Percentiles rank a stretch among this genome's conserved stretches.
Evolutionary conservation across 305 asterid genomes (phyloP).

Genomic region (Solanum hybrid): DNA sequence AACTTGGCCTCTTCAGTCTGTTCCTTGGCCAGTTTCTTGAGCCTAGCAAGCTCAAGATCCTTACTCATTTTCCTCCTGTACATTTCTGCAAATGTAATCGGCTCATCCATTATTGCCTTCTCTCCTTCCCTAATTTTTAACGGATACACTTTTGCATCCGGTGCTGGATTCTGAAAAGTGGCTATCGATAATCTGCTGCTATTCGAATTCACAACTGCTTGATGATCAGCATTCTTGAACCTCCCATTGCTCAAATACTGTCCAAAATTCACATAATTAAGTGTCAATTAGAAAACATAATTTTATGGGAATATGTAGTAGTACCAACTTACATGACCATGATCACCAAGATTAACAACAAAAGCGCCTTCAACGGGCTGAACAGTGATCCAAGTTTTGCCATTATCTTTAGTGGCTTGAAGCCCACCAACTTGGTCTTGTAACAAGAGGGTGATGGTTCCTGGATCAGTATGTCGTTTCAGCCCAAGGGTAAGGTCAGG

Average conservation of each 20-base stretch:
- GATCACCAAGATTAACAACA: slow-evolving; percentile 88
- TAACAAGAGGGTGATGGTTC: slow-evolving; percentile 63
- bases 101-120: slow-evolving; percentile 37
- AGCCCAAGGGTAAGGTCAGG: slow-evolving; percentile 72
- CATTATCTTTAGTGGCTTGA: slow-evolving; percentile 81
- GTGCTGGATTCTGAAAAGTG: slow-evolving; percentile 73
- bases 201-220: slow-evolving; percentile 77
- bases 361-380: slow-evolving; percentile 77
- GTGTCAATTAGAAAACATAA: not conserved
- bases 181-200: slow-evolving; percentile 68
- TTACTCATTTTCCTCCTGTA: slow-evolving; percentile 71
- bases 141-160: slow-evolving; percentile 63
- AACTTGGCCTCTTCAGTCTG: slow-evolving; percentile 21
- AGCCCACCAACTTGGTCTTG: slow-evolving; percentile 91
- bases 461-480: slow-evolving; percentile 91
- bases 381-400: slow-evolving; percentile 80
- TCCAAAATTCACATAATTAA: not conserved
- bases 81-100: slow-evolving; percentile 58
- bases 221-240: slow-evolving; percentile 91
- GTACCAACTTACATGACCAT: slow-evolving; percentile 48
- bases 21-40: slow-evolving; percentile 47
- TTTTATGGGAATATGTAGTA: not conserved
- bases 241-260: slow-evolving; percentile 87
- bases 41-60: slow-evolving; percentile 54
- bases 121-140: slow-evolving; percentile 55